phyloP scores from a whole-genome alignment of 805 yeast species.

The Nakazawaea anatomiae region DNA sequence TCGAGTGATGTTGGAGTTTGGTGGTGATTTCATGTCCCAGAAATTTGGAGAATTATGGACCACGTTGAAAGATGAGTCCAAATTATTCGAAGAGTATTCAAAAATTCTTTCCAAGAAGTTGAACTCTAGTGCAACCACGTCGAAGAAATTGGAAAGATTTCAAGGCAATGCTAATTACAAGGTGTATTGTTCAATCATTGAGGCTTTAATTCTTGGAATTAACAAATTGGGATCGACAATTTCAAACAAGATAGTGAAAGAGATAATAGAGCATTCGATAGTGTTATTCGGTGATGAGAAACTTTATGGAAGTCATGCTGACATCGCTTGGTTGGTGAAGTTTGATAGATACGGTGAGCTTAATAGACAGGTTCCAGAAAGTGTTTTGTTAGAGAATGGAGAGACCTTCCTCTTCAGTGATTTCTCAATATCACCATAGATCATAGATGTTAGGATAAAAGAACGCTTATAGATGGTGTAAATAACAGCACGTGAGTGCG shows the following conservation, averaged over 20 bases:
- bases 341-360: not conserved
- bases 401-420: not conserved
- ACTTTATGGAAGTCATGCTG: slow-evolving; percentile 24
- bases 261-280: slow-evolving; percentile 29
- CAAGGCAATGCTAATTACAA: slow-evolving; percentile 19
- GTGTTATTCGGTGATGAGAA: slow-evolving; percentile 14
- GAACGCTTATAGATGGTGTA: not conserved
- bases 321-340: slow-evolving; percentile 15
- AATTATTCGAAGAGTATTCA: not conserved
- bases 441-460: too few relatives aligned
- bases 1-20: slow-evolving; percentile 23
- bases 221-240: slow-evolving; percentile 32
- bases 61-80: slow-evolving; percentile 10
- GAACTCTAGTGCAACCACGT: not conserved
- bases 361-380: not conserved
- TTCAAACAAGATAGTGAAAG: slow-evolving; percentile 31
- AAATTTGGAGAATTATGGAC: slow-evolving; percentile 45
- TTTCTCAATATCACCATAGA: not conserved
- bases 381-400: not conserved
- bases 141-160: not conserved
- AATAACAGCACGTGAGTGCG: not conserved
- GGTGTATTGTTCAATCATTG: slow-evolving; percentile 20
- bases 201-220: slow-evolving; percentile 30
- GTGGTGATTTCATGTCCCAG: slow-evolving; percentile 40
- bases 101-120: not conserved